Percentiles rank a stretch among this genome's conserved stretches.
These are phyloP conservation scores for Backusella liffmaniae DNA, from an alignment of 192 early-diverging fungal genomes.

Conservation along the genomic window DNA sequence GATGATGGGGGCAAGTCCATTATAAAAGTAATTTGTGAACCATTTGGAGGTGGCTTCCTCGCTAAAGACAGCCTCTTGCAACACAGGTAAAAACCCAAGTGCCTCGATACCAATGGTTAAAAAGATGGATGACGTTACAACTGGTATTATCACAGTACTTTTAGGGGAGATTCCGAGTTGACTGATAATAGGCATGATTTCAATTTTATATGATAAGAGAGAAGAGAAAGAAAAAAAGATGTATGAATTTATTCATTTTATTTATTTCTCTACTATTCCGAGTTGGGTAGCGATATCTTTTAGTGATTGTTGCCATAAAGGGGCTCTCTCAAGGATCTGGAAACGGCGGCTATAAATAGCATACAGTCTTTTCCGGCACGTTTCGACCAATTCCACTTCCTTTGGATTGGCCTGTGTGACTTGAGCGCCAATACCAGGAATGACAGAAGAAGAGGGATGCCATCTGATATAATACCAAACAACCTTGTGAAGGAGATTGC, in stretches of 20 bases:
- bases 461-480: conserved; percentile 21
- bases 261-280: neutral
- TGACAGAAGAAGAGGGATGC: conserved; percentile 4
- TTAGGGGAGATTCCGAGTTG: neutral
- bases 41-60: neutral
- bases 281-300: conserved; percentile 2
- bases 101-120: neutral
- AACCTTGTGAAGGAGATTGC: conserved; percentile 7
- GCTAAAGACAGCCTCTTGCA: neutral
- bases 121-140: neutral
- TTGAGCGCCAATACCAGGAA: conserved; percentile 11
- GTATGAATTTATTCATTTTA: neutral
- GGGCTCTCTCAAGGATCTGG: neutral
- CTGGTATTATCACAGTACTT: neutral
- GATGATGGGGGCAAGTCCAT: neutral
- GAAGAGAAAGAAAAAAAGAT: neutral
- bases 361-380: neutral
- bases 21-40: neutral
- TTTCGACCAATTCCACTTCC: neutral
- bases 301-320: conserved; percentile 1
- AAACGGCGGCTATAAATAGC: neutral
- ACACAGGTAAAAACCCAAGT: neutral
- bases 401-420: neutral
- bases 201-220: neutral
- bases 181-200: neutral